Base-by-base conservation (phyloP, 2,329 filamentous ascomycete species). In the Claviceps pusilla region DNA sequence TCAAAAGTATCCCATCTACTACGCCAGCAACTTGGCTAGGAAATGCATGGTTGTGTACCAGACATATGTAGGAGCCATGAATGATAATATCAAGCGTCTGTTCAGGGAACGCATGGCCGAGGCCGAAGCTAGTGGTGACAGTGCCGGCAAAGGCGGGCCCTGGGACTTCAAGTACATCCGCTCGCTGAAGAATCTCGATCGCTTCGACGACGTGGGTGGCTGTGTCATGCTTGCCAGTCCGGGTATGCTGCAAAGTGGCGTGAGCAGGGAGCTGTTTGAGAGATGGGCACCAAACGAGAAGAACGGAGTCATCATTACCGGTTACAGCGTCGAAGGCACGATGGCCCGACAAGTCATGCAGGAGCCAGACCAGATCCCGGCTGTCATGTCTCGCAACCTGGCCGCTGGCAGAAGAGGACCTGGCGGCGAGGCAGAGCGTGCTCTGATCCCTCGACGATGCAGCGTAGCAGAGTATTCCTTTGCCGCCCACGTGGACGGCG, bases 21-120 rank as follows among this genome's bases (percentile, higher is more conserved):
- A 97, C 68, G 94, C 94, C 54, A 93, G 88, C 63, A 95, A 95
- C 63, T 80, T 97, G 46, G 93, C 93, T 1, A 78, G 91, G 58
- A 93, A 95, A 69, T 98, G 93, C 72, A 98, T 98, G 93, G 81
- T 96, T 35, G 89, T 97, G 3, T 98, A 98, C 66, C 93, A 97
- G 68, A 98, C 93, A 1, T 98, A 97, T 64, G 89, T 97, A 50
- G 89, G 90, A 50, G 89, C 90, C 54, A 98, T 98, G 93, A 98
- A 98, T 67, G 91, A 97, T 65, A 97, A 96, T 63, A 97, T 98
- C 74, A 96, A 95, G 68, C 82, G 88, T 11, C 79, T 95, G n/a
- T 96, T 96, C 70, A 79, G 86, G 53, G 89, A 94, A 68, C 83
- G 89, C 50, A 94, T 95, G 82, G 89, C 88, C 4, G 89, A 95